Conservation (phyloP, 1,284 basidiomycete species). For the Neotropicomus parvogracilis region DNA sequence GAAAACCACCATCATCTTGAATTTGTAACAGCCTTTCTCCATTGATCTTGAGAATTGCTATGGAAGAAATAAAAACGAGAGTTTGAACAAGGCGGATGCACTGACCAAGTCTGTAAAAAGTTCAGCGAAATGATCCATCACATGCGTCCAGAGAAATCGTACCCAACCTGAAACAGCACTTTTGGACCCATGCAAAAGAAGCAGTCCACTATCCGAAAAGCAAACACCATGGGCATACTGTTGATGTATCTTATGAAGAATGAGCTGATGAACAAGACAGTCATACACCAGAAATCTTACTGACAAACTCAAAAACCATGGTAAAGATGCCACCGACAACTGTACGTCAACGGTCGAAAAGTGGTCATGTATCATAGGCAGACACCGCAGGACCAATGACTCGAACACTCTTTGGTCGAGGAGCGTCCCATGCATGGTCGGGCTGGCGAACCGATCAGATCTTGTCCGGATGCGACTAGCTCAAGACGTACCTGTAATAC, state of each 20-base stretch:
- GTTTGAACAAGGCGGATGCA: conserved; percentile 11
- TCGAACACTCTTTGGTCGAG: conserved; percentile 98
- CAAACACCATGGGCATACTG: conserved; percentile 99
- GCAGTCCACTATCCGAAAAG: conserved; percentile 98
- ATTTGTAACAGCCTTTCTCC: conserved; percentile 92
- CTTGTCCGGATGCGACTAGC: neutral
- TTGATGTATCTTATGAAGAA: conserved; percentile 76
- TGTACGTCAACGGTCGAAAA: conserved; percentile 93
- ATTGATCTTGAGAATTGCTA: conserved; percentile 97
- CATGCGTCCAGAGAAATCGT: conserved; percentile 32
- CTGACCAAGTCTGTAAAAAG: conserved; percentile 41
- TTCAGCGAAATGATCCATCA: conserved; percentile 13
- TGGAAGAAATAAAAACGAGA: conserved; percentile 7
- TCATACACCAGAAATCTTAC: conserved; percentile 25
- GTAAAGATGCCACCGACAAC: conserved; percentile 92
- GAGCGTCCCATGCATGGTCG: conserved; percentile 98
- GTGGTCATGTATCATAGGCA: conserved; percentile 93
- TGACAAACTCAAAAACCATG: conserved; percentile 95
- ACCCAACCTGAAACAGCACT: conserved; percentile 97
- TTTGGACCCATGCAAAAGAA: conserved; percentile 99
- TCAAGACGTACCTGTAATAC: conserved; percentile 79
- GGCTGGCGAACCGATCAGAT: conserved; percentile 44
- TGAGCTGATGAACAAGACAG: conserved; percentile 2
- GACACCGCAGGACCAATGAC: conserved; percentile 85
- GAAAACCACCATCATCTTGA: conserved; percentile 96